Base-by-base conservation (phyloP, 2,329 filamentous ascomycete species). In the Beauveria varroae region DNA sequence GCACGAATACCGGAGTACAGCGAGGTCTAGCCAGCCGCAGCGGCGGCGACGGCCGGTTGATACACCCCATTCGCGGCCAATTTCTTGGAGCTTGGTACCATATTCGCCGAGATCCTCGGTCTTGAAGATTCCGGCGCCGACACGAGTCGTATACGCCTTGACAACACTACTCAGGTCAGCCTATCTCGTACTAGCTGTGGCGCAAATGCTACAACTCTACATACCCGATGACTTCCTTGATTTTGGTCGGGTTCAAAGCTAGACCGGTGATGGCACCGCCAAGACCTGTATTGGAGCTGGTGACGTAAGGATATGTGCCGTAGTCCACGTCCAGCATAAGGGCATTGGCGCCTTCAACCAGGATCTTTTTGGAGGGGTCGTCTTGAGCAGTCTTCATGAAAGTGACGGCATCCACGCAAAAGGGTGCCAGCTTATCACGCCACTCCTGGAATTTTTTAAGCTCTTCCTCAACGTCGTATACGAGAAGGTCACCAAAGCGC, bases 401-500 rank as follows among this genome's bases (percentile, higher is more conserved):
- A 44, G 83, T 78, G 30, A 89, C 81, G 63, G 84, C 85, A 68
- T 93, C 89, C 63, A 90, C 79, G 63, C 86, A 81, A 66, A 84
- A 89, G 24, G 79, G 78, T 50, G 78, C 78, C 28, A 91, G 78
- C 68, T 79, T 79, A 63, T 75, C 72, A 30, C 84, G 80, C 71
- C 86, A 86, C 41, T 78, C 76, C 69, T 83, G 79, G 74, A 87
- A 90, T 46, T 78, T 76, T 20, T 71, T 72, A 65, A 92, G 81
- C 75, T 92, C 89, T 40, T 86, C 85, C 66, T 92, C 87, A 7
- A 87, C 80, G 64, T 91, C 85, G 70, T 85, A 84, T 65, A 84
- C 71, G 60, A 88, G 74, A 28, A 89, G 73, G 65, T 88, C 83
- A 8, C 88, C 88, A 67, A 85, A 91, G 57, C 87, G 79, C 75